Base-by-base conservation (phyloP, 1,139 yeast genomes). In the Candida sp. region DNA sequence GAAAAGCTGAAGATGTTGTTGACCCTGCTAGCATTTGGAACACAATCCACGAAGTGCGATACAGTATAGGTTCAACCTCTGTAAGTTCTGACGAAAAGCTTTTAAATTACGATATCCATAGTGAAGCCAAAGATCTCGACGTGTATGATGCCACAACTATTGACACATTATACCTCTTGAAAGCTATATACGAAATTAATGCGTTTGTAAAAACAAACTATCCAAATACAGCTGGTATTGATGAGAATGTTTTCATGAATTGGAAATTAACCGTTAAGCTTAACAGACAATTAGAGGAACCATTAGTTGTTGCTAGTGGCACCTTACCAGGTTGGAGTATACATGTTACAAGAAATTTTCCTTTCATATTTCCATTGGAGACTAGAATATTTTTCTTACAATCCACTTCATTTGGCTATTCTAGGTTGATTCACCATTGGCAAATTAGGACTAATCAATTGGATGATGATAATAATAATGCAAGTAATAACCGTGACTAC, bases 381-480 rank as follows among this genome's bases (percentile, higher is more conserved):
- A 81, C 95, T 0, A 75, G 98, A 47, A 73, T 87, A 38, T 79
- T 82, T 51, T 90, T 88, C 56, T 65, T 93, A 46, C 95, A 87
- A 53, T 84, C 93, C 4, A 88, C 97, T 0, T 90, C 98, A 0
- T 91, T 88, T 70, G 98, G 98, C 0, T 86, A 87, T 60, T 88
- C 96, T 1, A 75, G 98, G 47, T 70, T 88, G 40, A 86, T 93
- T 49, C 85, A 84, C 48, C 76, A 82, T 42, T 89, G 96, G 96
- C 88, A 82, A 56, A 56, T 66, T 2, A 68, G 79, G 49, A 70
- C 81, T 1, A 73, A 68, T 36, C 76, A 70, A 47, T 79, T 72
- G 5, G 66, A 60, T 21, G 68, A 64, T 5, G 61, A 57, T 7
- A 51, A 48, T 15, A 45, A 43, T 21, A 46, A 50, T 7, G 49